Conservation (phyloP, 805 yeast species). For the Naumovozyma baii region DNA sequence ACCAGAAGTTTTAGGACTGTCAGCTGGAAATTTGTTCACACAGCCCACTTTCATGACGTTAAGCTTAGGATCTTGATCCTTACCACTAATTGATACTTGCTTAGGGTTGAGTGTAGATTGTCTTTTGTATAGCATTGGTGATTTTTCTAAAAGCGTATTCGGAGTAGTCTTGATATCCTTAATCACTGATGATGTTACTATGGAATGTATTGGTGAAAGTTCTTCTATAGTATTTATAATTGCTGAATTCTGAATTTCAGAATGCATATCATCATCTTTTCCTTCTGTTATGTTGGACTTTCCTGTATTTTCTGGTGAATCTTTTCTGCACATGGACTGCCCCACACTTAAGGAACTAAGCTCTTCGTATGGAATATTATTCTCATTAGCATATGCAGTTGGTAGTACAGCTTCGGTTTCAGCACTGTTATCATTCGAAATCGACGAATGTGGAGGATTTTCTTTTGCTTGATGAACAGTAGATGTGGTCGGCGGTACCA, state of each 20-base stretch:
- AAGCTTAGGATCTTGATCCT: no score
- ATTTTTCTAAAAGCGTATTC: conserved; percentile 11
- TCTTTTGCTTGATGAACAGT: neutral
- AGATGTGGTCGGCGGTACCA: conserved; percentile 17
- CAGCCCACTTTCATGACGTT: no score
- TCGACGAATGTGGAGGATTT: no score
- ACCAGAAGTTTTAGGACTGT: neutral
- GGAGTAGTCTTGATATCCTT: conserved; percentile 11
- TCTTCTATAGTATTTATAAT: conserved; percentile 15
- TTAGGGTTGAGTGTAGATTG: conserved; percentile 16
- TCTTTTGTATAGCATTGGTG: conserved; percentile 29
- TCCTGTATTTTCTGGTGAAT: no score
- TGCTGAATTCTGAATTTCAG: neutral
- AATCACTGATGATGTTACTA: conserved; percentile 22
- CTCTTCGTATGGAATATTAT: no score
- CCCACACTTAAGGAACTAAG: no score
- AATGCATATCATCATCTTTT: neutral
- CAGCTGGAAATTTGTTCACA: neutral
- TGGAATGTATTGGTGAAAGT: conserved; percentile 16
- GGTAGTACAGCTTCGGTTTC: no score
- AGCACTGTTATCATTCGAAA: no score
- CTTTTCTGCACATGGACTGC: no score
- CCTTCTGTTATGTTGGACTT: no score
- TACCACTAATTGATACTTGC: no score
- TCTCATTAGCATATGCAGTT: no score